These are phyloP conservation scores for Datisca glomerata DNA, from an alignment of 306 rosid species.

Conservation along the genomic window DNA sequence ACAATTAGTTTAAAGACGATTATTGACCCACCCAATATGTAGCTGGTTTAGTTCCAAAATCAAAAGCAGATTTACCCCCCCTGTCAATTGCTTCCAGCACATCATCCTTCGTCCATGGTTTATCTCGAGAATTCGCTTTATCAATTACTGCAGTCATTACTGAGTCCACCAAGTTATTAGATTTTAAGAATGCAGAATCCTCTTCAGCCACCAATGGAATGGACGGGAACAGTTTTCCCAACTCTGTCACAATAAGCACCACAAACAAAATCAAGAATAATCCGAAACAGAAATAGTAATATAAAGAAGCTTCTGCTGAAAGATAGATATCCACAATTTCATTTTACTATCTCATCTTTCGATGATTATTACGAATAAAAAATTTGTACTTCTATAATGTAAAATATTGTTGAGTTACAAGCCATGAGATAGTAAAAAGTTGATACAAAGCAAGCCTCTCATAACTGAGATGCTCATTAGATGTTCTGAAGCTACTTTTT, in stretches of 20 bases:
- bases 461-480: too few species aligned
- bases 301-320: too few species aligned
- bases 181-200: conserved; percentile 62
- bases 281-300: too few species aligned
- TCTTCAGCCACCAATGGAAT: conserved; percentile 94
- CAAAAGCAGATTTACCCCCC: conserved; percentile 60
- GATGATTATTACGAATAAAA: too few species aligned
- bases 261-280: too few species aligned
- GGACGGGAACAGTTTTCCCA: conserved; percentile 63
- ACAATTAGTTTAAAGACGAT: conserved; percentile 6
- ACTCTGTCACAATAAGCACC: conserved; percentile 39
- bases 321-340: too few species aligned
- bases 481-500: too few species aligned
- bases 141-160: conserved; percentile 43
- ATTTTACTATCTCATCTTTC: too few species aligned
- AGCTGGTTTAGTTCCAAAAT: conserved; percentile 59
- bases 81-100: conserved; percentile 75
- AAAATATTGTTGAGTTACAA: too few species aligned
- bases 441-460: too few species aligned
- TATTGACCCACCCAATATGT: conserved; percentile 76
- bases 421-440: too few species aligned
- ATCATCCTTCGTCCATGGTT: conserved; percentile 40
- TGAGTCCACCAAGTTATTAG: conserved; percentile 44
- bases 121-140: conserved; percentile 22
- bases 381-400: too few species aligned